Evolutionary conservation across 2,329 filamentous ascomycete genomes (phyloP).

Genomic region (Xylariaceae sp.): DNA sequence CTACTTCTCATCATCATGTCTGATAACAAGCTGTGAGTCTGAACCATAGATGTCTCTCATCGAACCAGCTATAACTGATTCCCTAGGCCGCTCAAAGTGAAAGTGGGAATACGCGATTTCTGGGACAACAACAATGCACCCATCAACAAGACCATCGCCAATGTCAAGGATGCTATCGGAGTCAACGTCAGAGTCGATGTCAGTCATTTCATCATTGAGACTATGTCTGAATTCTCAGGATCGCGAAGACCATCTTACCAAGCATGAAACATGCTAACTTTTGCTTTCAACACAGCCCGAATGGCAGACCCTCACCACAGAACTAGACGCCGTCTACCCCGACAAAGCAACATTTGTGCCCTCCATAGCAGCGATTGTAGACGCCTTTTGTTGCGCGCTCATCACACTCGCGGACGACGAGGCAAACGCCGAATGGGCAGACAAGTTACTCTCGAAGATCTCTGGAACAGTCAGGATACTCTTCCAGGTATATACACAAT

Average conservation of each 20-base stretch:
- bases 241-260: too few relatives aligned
- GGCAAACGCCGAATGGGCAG: conserved; percentile 38
- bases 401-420: conserved; percentile 39
- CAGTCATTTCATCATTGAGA: too few relatives aligned
- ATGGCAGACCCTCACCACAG: conserved; percentile 17
- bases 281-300: conserved; percentile 8
- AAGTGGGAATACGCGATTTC: not conserved
- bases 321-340: conserved; percentile 24
- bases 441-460: conserved; percentile 38
- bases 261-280: too few relatives aligned
- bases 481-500: conserved; percentile 33
- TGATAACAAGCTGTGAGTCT: too few relatives aligned
- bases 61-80: not conserved
- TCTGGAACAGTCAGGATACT: conserved; percentile 31
- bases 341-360: conserved; percentile 39
- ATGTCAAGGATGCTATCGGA: not conserved
- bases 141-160: not conserved
- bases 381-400: conserved; percentile 38
- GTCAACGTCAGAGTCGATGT: not conserved
- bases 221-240: too few relatives aligned
- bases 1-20: too few relatives aligned
- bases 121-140: not conserved
- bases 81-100: not conserved
- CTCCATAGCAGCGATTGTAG: conserved; percentile 34
- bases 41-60: too few relatives aligned